These are phyloP conservation scores for Fusarium lateritium DNA, from an alignment of 2,329 filamentous ascomycete genomes.

Conservation along the genomic window DNA sequence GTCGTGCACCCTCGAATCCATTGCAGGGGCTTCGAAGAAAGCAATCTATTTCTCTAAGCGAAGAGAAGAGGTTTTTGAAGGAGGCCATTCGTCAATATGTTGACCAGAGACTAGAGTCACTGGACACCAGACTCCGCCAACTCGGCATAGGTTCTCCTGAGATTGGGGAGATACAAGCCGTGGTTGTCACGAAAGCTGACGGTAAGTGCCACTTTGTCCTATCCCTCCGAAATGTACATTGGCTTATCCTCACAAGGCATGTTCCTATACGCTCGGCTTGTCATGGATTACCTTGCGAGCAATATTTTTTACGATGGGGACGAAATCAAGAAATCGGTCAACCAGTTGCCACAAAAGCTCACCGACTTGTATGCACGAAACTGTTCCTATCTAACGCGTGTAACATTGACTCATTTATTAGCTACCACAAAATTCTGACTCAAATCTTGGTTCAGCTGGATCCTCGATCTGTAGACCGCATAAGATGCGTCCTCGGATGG, in stretches of 20 bases:
- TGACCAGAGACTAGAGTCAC: background rate
- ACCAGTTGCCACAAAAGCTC: slow-evolving; percentile 14
- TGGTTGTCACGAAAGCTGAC: slow-evolving; percentile 19
- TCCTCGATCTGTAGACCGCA: slow-evolving; percentile 8
- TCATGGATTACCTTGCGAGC: slow-evolving; percentile 32
- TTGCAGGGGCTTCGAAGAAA: slow-evolving; percentile 2
- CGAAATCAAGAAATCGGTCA: slow-evolving; percentile 21
- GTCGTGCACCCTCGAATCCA: background rate
- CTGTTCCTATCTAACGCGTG: accelerated
- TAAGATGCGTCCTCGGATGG: slow-evolving; percentile 25
- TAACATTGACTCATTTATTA: background rate
- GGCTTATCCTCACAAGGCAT: slow-evolving; percentile 12
- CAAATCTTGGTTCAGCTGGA: slow-evolving; percentile 26
- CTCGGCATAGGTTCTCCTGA: background rate
- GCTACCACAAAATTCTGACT: slow-evolving; percentile 25
- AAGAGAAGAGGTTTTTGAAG: slow-evolving; percentile 17
- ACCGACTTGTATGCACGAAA: slow-evolving; percentile 18
- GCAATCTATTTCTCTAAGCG: slow-evolving; percentile 9
- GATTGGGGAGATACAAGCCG: background rate
- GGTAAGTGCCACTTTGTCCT: background rate
- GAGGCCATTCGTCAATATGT: slow-evolving; percentile 19
- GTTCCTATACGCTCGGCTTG: slow-evolving; percentile 41
- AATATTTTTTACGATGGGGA: slow-evolving; percentile 25
- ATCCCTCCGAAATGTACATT: accelerated
- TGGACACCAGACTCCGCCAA: slow-evolving; percentile 7